Conservation (phyloP, 257 asterid species). For the Perilla frutescens region DNA sequence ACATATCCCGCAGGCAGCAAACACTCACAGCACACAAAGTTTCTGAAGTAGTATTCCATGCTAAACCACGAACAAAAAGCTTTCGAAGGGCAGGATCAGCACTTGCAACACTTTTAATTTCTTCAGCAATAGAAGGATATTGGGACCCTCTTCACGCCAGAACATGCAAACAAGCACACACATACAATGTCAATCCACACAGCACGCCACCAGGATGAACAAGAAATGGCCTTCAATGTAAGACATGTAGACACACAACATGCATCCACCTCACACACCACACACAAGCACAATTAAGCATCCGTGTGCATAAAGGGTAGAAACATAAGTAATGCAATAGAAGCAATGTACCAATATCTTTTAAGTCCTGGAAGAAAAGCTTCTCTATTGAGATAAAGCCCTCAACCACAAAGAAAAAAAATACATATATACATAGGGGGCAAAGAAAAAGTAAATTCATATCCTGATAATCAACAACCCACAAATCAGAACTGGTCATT, state of each 20-base stretch:
- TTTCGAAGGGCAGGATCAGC: constrained; percentile 98
- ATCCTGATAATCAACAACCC: constrained; percentile 1
- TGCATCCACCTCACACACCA: constrained; percentile 38
- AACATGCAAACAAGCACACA: constrained; percentile 96
- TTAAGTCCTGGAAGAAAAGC: not conserved
- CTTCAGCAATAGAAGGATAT: constrained; percentile 92
- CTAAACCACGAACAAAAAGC: constrained; percentile 99
- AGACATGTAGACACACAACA: constrained; percentile 39
- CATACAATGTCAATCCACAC: constrained; percentile 77
- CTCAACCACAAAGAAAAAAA: not conserved
- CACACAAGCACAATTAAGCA: constrained; percentile 23
- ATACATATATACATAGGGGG: no score
- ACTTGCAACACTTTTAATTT: constrained; percentile 90
- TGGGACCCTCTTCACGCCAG: constrained; percentile 88
- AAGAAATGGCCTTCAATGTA: constrained; percentile 36
- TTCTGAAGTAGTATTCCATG: constrained; percentile 92
- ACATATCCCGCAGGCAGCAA: constrained; percentile 60
- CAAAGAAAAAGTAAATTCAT: not conserved
- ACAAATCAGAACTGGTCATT: not conserved
- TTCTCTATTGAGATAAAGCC: not conserved
- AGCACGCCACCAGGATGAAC: constrained; percentile 45
- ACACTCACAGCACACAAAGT: constrained; percentile 98
- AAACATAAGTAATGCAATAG: constrained; percentile 5
- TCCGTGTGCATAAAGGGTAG: not conserved
- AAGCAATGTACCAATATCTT: not conserved